A percentile compares a stretch with the other conserved stretches of the same genome.
phyloP scores from a whole-genome alignment of 768 basidiomycete species.

The Hypsizygus marmoreus region DNA sequence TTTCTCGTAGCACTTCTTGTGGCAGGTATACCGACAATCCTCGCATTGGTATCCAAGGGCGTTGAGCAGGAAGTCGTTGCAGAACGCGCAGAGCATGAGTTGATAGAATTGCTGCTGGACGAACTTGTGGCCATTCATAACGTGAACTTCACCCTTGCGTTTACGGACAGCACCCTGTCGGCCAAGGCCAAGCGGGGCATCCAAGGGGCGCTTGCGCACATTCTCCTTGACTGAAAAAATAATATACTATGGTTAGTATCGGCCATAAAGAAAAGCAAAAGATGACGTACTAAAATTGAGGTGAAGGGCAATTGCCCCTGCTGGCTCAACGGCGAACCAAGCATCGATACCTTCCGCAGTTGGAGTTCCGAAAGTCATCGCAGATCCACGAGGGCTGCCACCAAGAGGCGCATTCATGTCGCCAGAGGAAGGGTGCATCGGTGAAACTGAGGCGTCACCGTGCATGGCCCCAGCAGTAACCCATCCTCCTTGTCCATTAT shows the following conservation, averaged over 20 bases:
- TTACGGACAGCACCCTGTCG: conserved; percentile 98
- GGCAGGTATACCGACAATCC: conserved; percentile 98
- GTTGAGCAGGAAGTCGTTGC: conserved; percentile 96
- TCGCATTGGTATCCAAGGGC: conserved; percentile 99
- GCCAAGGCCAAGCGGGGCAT: conserved; percentile 84
- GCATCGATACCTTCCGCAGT: conserved; percentile 84
- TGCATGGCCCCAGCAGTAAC: conserved; percentile 93
- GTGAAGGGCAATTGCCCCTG: conserved; percentile 86
- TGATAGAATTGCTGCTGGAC: conserved; percentile 97
- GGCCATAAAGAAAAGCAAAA: conserved; percentile 8
- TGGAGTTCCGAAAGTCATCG: conserved; percentile 36
- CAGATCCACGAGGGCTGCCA: conserved; percentile 41
- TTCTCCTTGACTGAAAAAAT: conserved; percentile 87
- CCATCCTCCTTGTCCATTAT: conserved; percentile 89
- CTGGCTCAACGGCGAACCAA: conserved; percentile 97
- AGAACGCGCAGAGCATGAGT: conserved; percentile 97
- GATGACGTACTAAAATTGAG: conserved; percentile 84
- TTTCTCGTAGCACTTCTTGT: conserved; percentile 98
- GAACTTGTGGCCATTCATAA: conserved; percentile 99
- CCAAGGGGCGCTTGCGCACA: conserved; percentile 92
- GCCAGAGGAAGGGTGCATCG: conserved; percentile 33
- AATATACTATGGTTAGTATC: conserved; percentile 16
- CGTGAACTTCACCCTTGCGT: conserved; percentile 96
- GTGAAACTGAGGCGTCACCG: conserved; percentile 48
- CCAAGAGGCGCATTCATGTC: conserved; percentile 54